Evolutionary conservation across 306 rosid species (phyloP), one percentile per base, ranked within the genome.

Genomic region (Cajanus cajan): DNA sequence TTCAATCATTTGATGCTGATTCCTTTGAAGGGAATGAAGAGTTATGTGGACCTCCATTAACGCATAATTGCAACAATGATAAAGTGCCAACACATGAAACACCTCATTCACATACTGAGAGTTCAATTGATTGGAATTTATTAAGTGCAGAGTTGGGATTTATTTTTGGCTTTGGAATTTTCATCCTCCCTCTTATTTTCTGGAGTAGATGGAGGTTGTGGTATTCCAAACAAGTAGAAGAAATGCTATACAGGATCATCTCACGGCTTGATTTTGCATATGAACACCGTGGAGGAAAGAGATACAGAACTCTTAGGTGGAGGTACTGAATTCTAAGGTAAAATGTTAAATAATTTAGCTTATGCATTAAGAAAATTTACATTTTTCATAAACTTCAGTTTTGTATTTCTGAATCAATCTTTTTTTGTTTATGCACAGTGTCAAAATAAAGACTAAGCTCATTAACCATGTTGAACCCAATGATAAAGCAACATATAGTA

Each of bases 21-120:
- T 87, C 85, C 0, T 89, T 74, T 1, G 3, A 1, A 55, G 86
- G 90, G 0, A 89, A 89, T 6, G 18, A 55, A 15, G 86, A 68
- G 51, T 14, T 85, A 21, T 87, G 77, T 39, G 86, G 88, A 4
- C 78, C 62, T 31, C 87, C 84, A 6, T 16, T 84, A 63, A 63
- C 68, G 31, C 54, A 37, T 0, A 66, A 19, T 14, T 64, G 78
- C 16, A 6, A 12, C 0, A 0, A 12, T 37, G 25, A 36, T 16
- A 41, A 24, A 55, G 43, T 1, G 71, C 48, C 73, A 69, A 2
- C 68, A 14, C 39, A 52, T 12, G 21, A 68, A 40, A 34, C 19
- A 9, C 4, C 36, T 24, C 14, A 50, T 55, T 77, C 68, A 1
- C 33, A 16, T 52, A 1, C 11, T n/a, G 10, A 0, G 36, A 59